These are phyloP conservation scores for Phialophora chinensis DNA, from an alignment of 2,329 filamentous ascomycete species.

Conservation along the genomic window DNA sequence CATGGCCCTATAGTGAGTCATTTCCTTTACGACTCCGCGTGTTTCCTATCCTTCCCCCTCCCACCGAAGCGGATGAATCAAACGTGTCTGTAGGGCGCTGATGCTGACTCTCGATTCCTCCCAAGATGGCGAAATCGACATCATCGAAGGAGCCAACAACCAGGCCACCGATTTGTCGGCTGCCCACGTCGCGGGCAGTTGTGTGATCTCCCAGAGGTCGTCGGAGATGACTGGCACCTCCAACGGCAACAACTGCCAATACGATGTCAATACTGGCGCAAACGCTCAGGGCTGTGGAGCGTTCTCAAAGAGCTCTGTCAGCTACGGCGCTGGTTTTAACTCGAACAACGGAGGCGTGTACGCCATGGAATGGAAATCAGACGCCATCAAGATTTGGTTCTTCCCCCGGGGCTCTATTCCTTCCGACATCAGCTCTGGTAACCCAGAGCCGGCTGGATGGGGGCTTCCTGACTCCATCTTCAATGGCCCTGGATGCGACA, in stretches of 20 bases:
- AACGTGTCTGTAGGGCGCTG: not conserved
- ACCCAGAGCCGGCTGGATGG: constrained; percentile 50
- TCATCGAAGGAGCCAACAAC: constrained; percentile 59
- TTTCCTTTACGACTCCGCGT: not conserved
- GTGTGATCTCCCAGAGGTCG: constrained; percentile 53
- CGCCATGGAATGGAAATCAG: constrained; percentile 75
- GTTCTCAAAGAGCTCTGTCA: constrained; percentile 36
- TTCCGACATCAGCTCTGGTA: constrained; percentile 52
- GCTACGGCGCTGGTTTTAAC: constrained; percentile 63
- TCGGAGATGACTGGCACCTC: constrained; percentile 56
- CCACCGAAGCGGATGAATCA: not conserved
- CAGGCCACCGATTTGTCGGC: constrained; percentile 51
- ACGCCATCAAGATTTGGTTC: constrained; percentile 74
- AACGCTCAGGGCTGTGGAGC: constrained; percentile 51
- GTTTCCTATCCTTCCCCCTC: not conserved
- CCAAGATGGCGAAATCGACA: constrained; percentile 56
- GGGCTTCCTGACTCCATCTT: constrained; percentile 55
- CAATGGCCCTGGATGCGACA: constrained; percentile 45
- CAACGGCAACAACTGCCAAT: constrained; percentile 44
- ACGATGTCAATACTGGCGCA: constrained; percentile 47
- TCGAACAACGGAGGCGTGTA: constrained; percentile 59
- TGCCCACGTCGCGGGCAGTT: constrained; percentile 55
- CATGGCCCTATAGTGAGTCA: constrained; percentile 45
- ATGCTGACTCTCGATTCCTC: not conserved
- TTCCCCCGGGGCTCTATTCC: constrained; percentile 56